Base-by-base conservation (phyloP, 345 rosid species). In the Anacardium occidentale region DNA sequence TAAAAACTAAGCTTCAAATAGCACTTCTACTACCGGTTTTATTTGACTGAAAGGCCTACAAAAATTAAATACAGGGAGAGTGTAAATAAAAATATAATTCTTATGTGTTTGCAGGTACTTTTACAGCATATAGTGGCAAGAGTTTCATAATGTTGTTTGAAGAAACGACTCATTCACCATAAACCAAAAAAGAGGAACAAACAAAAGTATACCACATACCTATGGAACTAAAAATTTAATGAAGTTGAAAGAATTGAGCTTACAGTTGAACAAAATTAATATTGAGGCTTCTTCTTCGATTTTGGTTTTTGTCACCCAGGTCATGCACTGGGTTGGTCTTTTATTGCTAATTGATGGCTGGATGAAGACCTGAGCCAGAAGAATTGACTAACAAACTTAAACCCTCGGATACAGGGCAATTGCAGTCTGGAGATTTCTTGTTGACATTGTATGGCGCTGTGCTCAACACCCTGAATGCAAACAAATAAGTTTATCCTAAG, bases 391-490 rank as follows among this genome's bases (percentile, higher is more conserved):
- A 81, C 37, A 75, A 83, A 67, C 82, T 79, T 50, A 76, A 45
- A 74, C 72, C 66, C 29, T 78, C 73, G 22, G 80, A 76, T 32
- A 66, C 54, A 58, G 80, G 78, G 64, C 73, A 70, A 32, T 54
- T 32, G 12, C 67, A 57, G 58, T 77, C 82, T 6, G 69, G 51
- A 63, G 82, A 77, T 67, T 82, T 80, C 78, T 73, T 79, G 57
- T 57, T 21, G 20, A 69, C 70, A 64, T 17, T 76, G 80, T 90
- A 88, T 4, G 91, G 93, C 0, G 84, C 74, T 1, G 80, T 62
- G 74, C 70, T 84, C 34, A 75, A 74, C 64, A 73, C 85, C 84
- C 96, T 90, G 70, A 50, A 68, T 17, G 45, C 72, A 77, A 77
- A 79, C 11, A 52, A 73, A 29, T 53, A 9, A 61, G 10, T 21